phyloP scores from a whole-genome alignment of 257 asterid genomes.

The Striga asiatica region DNA sequence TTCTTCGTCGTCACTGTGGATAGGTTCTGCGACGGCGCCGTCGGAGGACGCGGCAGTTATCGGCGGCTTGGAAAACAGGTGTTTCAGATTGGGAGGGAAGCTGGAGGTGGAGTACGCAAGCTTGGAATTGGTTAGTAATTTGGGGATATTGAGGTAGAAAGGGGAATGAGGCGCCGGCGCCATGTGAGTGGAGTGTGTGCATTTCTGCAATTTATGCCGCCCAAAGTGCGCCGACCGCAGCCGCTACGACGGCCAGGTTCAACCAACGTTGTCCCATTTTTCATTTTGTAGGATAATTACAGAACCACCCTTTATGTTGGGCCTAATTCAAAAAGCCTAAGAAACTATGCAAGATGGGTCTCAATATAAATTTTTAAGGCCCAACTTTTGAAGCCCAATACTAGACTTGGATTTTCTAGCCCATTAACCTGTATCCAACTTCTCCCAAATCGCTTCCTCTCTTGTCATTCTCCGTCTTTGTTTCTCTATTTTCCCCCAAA shows the following conservation, averaged over 20 bases:
- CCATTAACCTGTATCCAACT: neutral
- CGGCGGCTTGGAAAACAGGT: conserved; percentile 22
- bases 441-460: neutral
- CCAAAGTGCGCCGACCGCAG: neutral
- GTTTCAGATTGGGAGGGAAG: conserved; percentile 28
- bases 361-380: too few relatives aligned
- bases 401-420: too few relatives aligned
- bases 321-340: too few relatives aligned
- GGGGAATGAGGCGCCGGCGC: neutral
- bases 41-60: conserved; percentile 11
- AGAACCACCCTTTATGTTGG: too few relatives aligned
- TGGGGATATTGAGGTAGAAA: conserved; percentile 8
- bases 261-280: neutral
- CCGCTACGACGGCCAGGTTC: neutral
- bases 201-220: neutral
- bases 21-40: conserved; percentile 6
- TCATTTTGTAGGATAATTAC: too few relatives aligned
- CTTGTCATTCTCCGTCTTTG: neutral
- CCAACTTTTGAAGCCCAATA: too few relatives aligned
- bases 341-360: too few relatives aligned
- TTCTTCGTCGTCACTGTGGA: neutral
- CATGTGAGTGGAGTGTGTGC: conserved; percentile 8
- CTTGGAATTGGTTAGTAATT: conserved; percentile 10
- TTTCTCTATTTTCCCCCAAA: conserved; percentile 1
- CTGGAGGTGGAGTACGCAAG: conserved; percentile 22